Base-by-base conservation (phyloP, 176 grass and related monocot genomes). In the Carex scoparia region DNA sequence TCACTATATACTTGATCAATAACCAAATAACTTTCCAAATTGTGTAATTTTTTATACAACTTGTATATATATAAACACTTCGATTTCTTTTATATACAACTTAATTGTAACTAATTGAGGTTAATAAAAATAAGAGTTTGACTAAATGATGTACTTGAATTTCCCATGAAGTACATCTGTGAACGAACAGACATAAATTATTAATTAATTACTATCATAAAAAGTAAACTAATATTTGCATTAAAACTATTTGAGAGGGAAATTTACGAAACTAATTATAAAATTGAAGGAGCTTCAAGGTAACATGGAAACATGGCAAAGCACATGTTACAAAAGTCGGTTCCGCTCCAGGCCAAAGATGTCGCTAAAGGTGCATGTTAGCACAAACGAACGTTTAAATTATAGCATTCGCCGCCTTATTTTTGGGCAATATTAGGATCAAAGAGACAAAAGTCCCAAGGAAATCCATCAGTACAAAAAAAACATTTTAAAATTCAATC, bases 401-500 rank as follows among this genome's bases (percentile, higher is more conserved):
- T 79, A 54, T 60, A 59, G 2, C 67, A 70, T 70, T 7, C 12
- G 35, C 67, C 66, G 7, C 11, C 33, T 8, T 69, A 40, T 69
- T 61, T 27, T 49, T 49, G 5, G 42, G 3, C 61, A 46, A 16
- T 10, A 82, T 46, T 5, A 55, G 44, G 65, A 83, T 83, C 40
- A 53, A 37, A 69, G 10, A 55, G 65, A 83, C 30, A 66, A 49
- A 15, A 69, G 65, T 66, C 2, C 44, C 63, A 83, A 69, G 61
- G 35, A 65, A 83, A 83, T 69, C 51, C 30, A 57, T 69, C 27
- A 83, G 61, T 83, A 65, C 59, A 69, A 35, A 40, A 58, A 23
- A 6, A 68, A 53, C 81, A 64, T n/a, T 33, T 53, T 53, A n/a
- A 83, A 68, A 67, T 83, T 83, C 44, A 83, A 83, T 55, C 63